A percentile compares a stretch with the other conserved stretches of the same genome.
Evolutionary conservation across 2,329 filamentous ascomycete species (phyloP).

Genomic region (Alternaria sp.): DNA sequence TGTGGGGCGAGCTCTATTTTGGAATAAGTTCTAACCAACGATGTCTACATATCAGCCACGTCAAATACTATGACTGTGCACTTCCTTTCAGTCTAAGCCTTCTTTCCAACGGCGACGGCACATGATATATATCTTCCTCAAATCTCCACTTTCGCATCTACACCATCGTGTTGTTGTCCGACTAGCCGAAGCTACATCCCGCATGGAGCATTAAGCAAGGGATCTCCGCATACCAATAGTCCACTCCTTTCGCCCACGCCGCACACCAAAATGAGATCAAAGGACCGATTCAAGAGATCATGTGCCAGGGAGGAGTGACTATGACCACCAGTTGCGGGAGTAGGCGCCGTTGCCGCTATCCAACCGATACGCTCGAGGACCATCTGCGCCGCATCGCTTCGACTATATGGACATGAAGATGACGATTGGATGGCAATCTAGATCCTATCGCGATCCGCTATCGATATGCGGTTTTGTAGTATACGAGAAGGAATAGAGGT

Average conservation of each 20-base stretch:
- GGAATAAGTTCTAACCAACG: too few relatives aligned
- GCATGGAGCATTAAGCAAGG: not conserved
- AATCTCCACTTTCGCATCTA: not conserved
- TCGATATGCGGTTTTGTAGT: not conserved
- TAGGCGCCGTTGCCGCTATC: not conserved
- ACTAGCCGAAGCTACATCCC: not conserved
- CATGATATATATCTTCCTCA: not conserved
- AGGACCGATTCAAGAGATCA: too few relatives aligned
- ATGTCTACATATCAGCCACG: not conserved
- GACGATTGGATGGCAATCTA: not conserved
- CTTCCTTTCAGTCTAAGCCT: not conserved
- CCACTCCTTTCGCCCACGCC: not conserved
- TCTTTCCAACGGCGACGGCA: rapidly evolving
- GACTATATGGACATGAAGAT: not conserved
- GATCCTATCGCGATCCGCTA: not conserved
- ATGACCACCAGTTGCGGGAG: too few relatives aligned
- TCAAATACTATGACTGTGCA: not conserved
- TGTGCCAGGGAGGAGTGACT: too few relatives aligned
- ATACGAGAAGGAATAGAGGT: not conserved
- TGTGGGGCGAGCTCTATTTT: not conserved
- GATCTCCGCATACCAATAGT: not conserved
- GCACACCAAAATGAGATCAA: not conserved
- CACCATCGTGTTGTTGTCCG: not conserved
- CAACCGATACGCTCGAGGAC: not conserved
- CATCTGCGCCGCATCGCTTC: not conserved